Conservation (phyloP, 176 grass and related monocot species). For the Guadua angustifolia region DNA sequence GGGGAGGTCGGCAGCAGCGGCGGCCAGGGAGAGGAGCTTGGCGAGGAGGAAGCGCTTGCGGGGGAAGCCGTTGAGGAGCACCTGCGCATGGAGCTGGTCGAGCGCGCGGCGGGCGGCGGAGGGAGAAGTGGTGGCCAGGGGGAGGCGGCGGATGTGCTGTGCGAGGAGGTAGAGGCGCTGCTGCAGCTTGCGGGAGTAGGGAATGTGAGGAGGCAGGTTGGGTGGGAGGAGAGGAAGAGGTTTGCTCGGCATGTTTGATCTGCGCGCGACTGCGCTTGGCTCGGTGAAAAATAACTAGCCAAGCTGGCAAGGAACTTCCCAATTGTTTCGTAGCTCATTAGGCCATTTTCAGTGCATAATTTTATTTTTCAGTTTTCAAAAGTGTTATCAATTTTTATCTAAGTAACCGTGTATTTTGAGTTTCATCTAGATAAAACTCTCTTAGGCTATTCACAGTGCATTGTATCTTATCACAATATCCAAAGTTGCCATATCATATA, state of each 20-base stretch:
- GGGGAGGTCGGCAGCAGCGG: constrained; percentile 45
- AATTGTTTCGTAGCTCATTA: not conserved
- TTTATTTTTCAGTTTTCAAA: too few relatives aligned
- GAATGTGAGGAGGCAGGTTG: constrained; percentile 34
- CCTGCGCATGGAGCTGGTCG: constrained; percentile 65
- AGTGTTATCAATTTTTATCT: too few relatives aligned
- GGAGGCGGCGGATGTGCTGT: constrained; percentile 44
- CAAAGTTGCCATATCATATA: too few relatives aligned
- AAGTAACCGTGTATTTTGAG: too few relatives aligned
- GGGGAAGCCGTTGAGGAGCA: constrained; percentile 68
- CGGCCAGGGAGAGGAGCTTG: constrained; percentile 65
- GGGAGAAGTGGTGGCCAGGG: not conserved
- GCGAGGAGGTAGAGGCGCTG: constrained; percentile 69
- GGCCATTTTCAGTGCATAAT: too few relatives aligned
- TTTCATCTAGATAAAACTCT: too few relatives aligned
- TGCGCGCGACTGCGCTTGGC: not conserved
- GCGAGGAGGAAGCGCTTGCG: constrained; percentile 69
- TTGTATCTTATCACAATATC: too few relatives aligned
- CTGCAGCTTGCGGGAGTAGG: constrained; percentile 68
- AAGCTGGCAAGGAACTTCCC: not conserved
- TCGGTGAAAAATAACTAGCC: not conserved
- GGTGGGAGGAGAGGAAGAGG: not conserved
- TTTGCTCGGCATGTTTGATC: constrained; percentile 29
- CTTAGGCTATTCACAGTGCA: too few relatives aligned
- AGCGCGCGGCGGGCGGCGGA: constrained; percentile 43